phyloP scores from a whole-genome alignment of 371 early-diverging fungal species.

The Apophysomyces trapeziformis region DNA sequence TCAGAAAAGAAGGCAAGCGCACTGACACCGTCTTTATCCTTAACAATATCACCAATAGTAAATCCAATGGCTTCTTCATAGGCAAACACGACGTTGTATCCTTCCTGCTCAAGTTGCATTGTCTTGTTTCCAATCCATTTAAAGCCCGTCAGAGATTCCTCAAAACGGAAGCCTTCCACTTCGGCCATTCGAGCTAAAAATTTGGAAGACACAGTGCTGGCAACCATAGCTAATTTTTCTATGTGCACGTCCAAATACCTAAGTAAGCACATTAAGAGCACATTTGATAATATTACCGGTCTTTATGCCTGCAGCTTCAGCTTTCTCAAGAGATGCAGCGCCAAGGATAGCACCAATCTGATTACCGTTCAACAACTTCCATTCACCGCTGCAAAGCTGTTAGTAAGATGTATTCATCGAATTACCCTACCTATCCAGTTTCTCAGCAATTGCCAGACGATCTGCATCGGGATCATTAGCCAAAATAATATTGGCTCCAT shows the following conservation, averaged over 20 bases:
- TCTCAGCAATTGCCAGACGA: slow-evolving; percentile 90
- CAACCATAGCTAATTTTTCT: slow-evolving; percentile 79
- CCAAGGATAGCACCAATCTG: slow-evolving; percentile 91
- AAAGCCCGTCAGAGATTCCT: slow-evolving; percentile 95
- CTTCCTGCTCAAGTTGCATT: slow-evolving; percentile 62
- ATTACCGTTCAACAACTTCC: slow-evolving; percentile 89
- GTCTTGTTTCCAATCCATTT: slow-evolving; percentile 94
- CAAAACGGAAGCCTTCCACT: slow-evolving; percentile 80
- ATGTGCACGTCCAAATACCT: slow-evolving; percentile 18
- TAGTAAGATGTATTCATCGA: slow-evolving; percentile 13
- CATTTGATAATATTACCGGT: slow-evolving; percentile 35
- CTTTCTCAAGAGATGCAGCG: slow-evolving; percentile 68
- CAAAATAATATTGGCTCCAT: slow-evolving; percentile 70
- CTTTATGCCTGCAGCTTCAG: slow-evolving; percentile 53
- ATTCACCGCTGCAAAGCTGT: slow-evolving; percentile 56
- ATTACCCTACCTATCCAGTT: slow-evolving; percentile 50
- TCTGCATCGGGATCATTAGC: slow-evolving; percentile 99
- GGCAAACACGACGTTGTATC: slow-evolving; percentile 76
- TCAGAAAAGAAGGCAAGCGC: slow-evolving; percentile 88
- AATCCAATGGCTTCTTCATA: slow-evolving; percentile 97
- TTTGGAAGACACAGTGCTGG: slow-evolving; percentile 88
- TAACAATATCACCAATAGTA: slow-evolving; percentile 75
- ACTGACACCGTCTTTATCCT: slow-evolving; percentile 87
- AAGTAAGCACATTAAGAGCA: not conserved
- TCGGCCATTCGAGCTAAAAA: slow-evolving; percentile 81